Evolutionary conservation across 129 eudicot species (phyloP), one percentile per base, ranked within the genome.

Genomic region (Erigeron canadensis): DNA sequence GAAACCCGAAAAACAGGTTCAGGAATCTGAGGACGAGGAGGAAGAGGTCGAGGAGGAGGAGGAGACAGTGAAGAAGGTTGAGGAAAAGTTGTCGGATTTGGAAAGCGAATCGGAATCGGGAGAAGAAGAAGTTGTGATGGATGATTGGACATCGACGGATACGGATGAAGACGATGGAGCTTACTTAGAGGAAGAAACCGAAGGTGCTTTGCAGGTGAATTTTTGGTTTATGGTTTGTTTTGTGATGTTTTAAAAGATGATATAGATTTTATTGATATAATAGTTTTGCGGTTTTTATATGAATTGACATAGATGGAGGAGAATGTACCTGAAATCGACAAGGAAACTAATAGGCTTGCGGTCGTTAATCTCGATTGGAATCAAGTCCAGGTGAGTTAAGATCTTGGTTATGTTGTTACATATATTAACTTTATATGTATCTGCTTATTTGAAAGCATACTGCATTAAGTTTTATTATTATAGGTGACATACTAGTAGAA

Each of bases 331-430:
- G 87, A 82, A 55, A 93, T 93, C 63, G 98, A 93, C 10, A 80
- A 89, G 38, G 98, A 93, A 53, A 93, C 98, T 47, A 76, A 77
- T 58, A 84, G 96, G 67, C 89, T 93, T 58, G 98, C 96, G 0
- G 81, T 93, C 72, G 95, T 93, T 42, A 85, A 87, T 77, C 58
- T 93, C 90, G 98, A 93, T 66, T 93, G 98, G 96, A 82, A 76
- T 80, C 90, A 89, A 80, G 95, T 93, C 43, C 89, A 77, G 92
- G 95, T 92, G 72, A 28, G 80, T 63, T 1, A 19, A 13, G 13
- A 37, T 28, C 16, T 56, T 57, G 23, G 6, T 56, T 18, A 55
- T 7, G 55, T 47, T 47, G 4, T 47, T 3, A 12, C 34, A 47
- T 8, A 61, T 70, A 40, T 56, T 22, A 38, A 37, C 13, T 37